A percentile compares a stretch with the other conserved stretches of the same genome.
Evolutionary conservation across 805 yeast species (phyloP).

Genomic region (Kodamaea restingae): DNA sequence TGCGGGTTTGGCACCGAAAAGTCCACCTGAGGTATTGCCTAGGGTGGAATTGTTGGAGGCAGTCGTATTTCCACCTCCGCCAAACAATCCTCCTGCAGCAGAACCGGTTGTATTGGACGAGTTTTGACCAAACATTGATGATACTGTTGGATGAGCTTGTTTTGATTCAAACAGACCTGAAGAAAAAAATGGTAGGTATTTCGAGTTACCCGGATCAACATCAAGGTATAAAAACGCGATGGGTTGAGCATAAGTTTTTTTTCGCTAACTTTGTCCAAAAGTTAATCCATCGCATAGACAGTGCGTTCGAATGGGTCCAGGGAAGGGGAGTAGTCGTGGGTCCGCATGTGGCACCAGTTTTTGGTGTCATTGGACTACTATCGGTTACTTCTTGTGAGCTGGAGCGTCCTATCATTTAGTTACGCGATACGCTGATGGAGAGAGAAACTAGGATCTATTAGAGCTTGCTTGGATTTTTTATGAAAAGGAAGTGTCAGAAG

Average conservation of each 20-base stretch:
- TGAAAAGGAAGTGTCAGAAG: conserved; percentile 55
- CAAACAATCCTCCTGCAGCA: conserved; percentile 6
- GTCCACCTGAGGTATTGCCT: conserved; percentile 1
- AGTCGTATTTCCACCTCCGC: conserved; percentile 1
- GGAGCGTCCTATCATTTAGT: conserved; percentile 22
- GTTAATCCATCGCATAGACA: conserved; percentile 65
- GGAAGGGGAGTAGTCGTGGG: conserved; percentile 9
- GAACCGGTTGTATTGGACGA: conserved; percentile 4
- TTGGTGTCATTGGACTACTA: conserved; percentile 19
- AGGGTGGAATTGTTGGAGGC: conserved; percentile 1
- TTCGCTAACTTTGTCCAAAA: conserved; percentile 60
- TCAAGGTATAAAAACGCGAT: conserved; percentile 8
- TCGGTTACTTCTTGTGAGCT: conserved; percentile 8
- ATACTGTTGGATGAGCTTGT: background rate
- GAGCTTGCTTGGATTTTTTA: conserved; percentile 47
- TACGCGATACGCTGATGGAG: conserved; percentile 47
- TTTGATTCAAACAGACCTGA: conserved; percentile 8
- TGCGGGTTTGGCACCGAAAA: conserved; percentile 2
- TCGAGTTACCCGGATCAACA: conserved; percentile 13
- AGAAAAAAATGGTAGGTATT: conserved; percentile 2
- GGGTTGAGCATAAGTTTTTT: conserved; percentile 12
- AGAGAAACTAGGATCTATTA: conserved; percentile 39
- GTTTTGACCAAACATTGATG: conserved; percentile 10
- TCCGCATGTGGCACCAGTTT: conserved; percentile 26
- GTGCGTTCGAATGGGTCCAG: conserved; percentile 44